A percentile compares a stretch with the other conserved stretches of the same genome.
Evolutionary conservation across 495 filamentous ascomycete genomes (phyloP).

Genomic region (Podospora anserina): DNA sequence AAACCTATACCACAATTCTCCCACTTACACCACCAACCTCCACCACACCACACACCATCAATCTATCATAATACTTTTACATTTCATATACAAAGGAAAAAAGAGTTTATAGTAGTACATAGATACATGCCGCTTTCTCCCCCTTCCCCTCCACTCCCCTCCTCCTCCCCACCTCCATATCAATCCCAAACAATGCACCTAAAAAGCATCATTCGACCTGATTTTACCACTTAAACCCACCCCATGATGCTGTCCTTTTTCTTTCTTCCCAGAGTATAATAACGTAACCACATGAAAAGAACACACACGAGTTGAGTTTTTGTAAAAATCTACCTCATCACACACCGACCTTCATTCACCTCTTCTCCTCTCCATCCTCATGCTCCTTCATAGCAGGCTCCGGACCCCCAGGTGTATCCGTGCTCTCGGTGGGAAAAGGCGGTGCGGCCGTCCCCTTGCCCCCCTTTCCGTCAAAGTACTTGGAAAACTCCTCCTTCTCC

Average conservation of each 20-base stretch:
- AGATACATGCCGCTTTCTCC: background rate
- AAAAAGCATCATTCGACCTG: background rate
- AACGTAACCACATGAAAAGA: background rate
- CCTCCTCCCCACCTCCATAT: background rate
- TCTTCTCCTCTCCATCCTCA: slow-evolving; percentile 9
- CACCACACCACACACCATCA: background rate
- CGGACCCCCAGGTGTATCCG: slow-evolving; percentile 33
- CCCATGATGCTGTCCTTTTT: background rate
- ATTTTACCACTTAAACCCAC: background rate
- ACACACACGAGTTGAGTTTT: background rate
- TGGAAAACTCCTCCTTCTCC: slow-evolving; percentile 82
- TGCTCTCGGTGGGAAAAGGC: slow-evolving; percentile 50
- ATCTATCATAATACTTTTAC: background rate
- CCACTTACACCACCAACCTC: background rate
- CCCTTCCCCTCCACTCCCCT: background rate
- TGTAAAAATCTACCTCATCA: background rate
- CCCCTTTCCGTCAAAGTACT: slow-evolving; percentile 71
- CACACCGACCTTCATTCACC: background rate
- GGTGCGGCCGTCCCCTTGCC: slow-evolving; percentile 48
- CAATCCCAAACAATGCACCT: background rate
- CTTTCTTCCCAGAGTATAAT: background rate
- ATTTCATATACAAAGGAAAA: slow-evolving; percentile 8
- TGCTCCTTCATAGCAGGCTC: slow-evolving; percentile 20
- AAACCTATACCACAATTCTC: too few species aligned
- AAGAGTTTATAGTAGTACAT: background rate